Evolutionary conservation across 768 basidiomycete genomes (phyloP), one percentile per base, ranked within the genome.

Genomic region (Rhizopogon vesiculosus): DNA sequence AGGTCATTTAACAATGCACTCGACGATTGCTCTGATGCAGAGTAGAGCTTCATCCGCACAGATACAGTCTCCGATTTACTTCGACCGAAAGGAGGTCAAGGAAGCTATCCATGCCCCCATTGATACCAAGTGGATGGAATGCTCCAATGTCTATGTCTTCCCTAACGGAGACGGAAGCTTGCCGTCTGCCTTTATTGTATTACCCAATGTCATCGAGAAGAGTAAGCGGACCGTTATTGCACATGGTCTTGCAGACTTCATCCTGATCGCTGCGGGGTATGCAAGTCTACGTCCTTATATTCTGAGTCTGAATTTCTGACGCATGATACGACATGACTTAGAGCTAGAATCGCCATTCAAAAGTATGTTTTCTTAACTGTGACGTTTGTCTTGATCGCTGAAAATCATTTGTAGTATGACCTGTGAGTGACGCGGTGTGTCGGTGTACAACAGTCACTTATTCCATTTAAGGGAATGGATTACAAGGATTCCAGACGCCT

Each of bases 201-300:
- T 91, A 3, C 87, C 89, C 6, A 84, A 74, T 57, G 87, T 88
- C 51, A 90, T 91, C 53, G 86, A 88, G 70, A 89, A 87, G 75
- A 89, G 75, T 66, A 72, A 80, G 51, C 75, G 86, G 51, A 79
- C 76, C 3, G 84, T 89, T 10, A 84, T 91, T 55, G 76, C 82
- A 5, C 87, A 91, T 50, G 89, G 89, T 0, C 72, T 88, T 49
- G 85, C 81, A 0, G 89, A 91, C 67, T 90, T 81, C 62, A 76
- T 87, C 54, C 72, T 87, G 35, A 87, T 90, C 46, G 82, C 87
- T 7, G 84, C 88, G 59, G 89, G 89, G 85, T 86, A 59, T 12
- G 35, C 12, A 35, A 12, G 35, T 35, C 35, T 7, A 31, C 31
- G 8, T 31, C 31, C 8, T 12, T 35, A 5, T 35, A 31, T 12